Base-by-base conservation (phyloP, 257 asterid genomes). In the Rhazya stricta region DNA sequence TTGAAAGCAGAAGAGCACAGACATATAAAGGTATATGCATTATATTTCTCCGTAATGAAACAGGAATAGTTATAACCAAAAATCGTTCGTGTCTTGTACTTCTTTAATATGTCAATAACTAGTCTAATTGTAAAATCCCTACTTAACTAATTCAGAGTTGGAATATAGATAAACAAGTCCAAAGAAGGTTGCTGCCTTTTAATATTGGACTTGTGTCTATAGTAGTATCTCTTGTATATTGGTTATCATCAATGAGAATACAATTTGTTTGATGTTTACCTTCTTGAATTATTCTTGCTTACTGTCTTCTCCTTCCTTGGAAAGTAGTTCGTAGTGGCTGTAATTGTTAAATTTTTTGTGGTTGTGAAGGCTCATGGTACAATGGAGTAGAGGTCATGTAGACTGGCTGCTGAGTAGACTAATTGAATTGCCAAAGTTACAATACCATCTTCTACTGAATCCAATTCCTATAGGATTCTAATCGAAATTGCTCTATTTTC, bases 1-100 rank as follows among this genome's bases (percentile, higher is more conserved):
- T 16, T 58, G 68, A 23, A 34, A 66, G n/a, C 21, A 21, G 67
- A 56, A 41, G 67, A 39, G 3, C 34, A 9, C 21, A 9, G 46
- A 66, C 23, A 67, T 66, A 36, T 12, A n/a, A 3, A 48, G 78
- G 74, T 46, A 50, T 71, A 46, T 36, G 23, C 67, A 36, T 23
- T 72, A 43, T 42, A 46, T 11, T 42, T 60, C 67, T 27, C n/a
- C 43, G 46, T 60, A 36, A 61, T 61, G 34, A 29, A 37, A 72
- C 37, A 53, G 48, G 75, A 51, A 72, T 53, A 5, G 19, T 5
- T 72, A 21, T 30, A 36, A 10, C 37, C 23, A 36, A 72, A 53
- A 15, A 51, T 32, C 6, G 19, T 51, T 0, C n/a, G 12, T 51
- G 18, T 32, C 25, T 23, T 36, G 30, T 10, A 72, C 7, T 5